Evolutionary conservation across 2,329 filamentous ascomycete genomes (phyloP), one percentile per base, ranked within the genome.

Genomic region (Calcarisporium arbuscula): DNA sequence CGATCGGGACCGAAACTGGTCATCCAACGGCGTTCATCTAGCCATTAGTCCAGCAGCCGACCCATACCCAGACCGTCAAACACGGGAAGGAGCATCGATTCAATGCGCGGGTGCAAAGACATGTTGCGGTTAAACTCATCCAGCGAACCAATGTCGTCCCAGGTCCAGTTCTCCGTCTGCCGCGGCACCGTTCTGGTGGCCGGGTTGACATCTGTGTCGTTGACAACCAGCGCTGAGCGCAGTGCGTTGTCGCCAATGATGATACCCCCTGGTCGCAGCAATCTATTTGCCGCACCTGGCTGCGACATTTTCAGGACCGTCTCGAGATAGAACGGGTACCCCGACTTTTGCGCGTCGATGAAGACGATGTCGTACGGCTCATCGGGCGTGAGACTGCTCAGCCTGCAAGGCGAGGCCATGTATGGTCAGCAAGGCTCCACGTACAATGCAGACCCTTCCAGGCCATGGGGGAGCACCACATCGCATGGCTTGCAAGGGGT

Each of bases 161-260:
- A 38, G 4, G 25, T 23, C 35, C 35, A 38, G 16, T 38, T 38
- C 16, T 17, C 21, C n/a, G 35, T 38, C 15, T 33, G 19, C n/a
- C 15, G 19, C n/a, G 30, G 30, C 4, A 38, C 23, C 32, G 23
- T 34, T 26, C 22, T 34, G 4, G 32, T 28, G 9, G 32, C 32
- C n/a, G n/a, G n/a, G n/a, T n/a, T n/a, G n/a, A n/a, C n/a, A n/a
- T n/a, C n/a, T n/a, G n/a, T n/a, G 22, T 25, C 37, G 34, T 57
- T 52, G 6, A 64, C 67, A 4, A 73, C 62, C 6, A 70, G 53
- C 8, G 57, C 68, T 3, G 55, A 51, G 4, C 62, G 62, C 20
- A 74, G 58, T 31, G 67, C 58, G 36, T 74, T 74, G 48, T 74
- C 70, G 2, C 64, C 68, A 5, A 72, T 54, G 39, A 74, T 64